Percentiles rank a stretch among this genome's conserved stretches.
Evolutionary conservation across 306 rosid genomes (phyloP).

Genomic region (Trichosanthes cucumerina): DNA sequence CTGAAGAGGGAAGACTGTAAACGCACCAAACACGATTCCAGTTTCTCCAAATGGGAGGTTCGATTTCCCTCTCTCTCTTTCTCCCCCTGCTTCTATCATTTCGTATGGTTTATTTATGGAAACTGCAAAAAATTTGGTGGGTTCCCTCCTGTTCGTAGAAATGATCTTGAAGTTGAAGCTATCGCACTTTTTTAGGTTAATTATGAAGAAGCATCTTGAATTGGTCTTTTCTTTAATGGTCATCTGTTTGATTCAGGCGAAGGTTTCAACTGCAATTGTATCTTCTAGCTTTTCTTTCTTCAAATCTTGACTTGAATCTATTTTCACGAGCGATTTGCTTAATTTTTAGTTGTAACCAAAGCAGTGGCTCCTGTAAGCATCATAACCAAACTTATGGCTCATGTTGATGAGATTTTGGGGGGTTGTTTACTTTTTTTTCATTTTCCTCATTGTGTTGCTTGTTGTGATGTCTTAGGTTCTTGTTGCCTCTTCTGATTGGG

Average conservation of each 20-base stretch:
- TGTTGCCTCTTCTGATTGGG: slow-evolving; percentile 79
- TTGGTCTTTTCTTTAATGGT: background rate
- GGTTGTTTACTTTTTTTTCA: background rate
- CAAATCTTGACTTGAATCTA: background rate
- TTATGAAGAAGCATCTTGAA: background rate
- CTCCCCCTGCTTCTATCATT: background rate
- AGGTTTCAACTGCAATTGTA: background rate
- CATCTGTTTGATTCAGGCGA: background rate
- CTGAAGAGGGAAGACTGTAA: slow-evolving; percentile 58
- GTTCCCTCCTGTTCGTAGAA: background rate
- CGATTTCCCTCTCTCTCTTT: slow-evolving; percentile 9
- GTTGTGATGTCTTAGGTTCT: slow-evolving; percentile 41
- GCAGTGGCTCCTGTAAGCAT: background rate
- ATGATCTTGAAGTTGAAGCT: background rate
- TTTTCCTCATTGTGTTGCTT: background rate
- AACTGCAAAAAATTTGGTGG: background rate
- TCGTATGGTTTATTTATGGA: background rate
- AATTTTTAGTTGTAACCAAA: background rate
- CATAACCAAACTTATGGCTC: background rate
- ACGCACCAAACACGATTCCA: slow-evolving; percentile 54
- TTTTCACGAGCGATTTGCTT: background rate
- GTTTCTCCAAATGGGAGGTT: slow-evolving; percentile 72
- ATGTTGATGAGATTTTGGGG: background rate
- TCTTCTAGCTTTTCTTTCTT: background rate
- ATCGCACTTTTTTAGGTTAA: background rate